Conservation (phyloP, 2,329 filamentous ascomycete genomes). For the Tolypocladium ophioglossoides region DNA sequence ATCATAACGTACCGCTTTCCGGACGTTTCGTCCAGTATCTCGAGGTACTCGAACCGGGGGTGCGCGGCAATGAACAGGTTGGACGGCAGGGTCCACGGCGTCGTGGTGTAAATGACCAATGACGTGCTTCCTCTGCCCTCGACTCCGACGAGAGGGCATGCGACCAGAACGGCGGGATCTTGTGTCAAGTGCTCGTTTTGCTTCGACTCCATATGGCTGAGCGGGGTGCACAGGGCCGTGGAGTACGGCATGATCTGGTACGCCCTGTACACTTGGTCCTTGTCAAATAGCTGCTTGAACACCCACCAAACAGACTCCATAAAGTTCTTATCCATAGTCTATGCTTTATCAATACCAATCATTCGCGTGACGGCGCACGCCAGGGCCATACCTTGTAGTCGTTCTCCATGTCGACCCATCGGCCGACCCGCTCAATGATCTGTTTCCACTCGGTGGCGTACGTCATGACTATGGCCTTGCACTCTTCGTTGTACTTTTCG, state of each 20-base stretch:
- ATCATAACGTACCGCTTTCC: conserved; percentile 79
- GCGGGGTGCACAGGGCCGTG: conserved; percentile 75
- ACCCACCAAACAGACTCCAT: conserved; percentile 98
- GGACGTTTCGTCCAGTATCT: conserved; percentile 72
- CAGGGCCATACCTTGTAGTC: conserved; percentile 67
- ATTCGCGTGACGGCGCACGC: too few species aligned
- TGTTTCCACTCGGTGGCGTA: conserved; percentile 78
- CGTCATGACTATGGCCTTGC: conserved; percentile 85
- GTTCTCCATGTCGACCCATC: conserved; percentile 97
- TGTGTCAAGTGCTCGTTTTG: conserved; percentile 93
- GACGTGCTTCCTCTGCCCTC: conserved; percentile 31
- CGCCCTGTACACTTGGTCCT: conserved; percentile 80
- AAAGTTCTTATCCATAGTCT: conserved; percentile 85
- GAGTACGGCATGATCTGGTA: conserved; percentile 94
- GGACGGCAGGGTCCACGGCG: conserved; percentile 75
- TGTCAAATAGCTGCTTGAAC: conserved; percentile 86
- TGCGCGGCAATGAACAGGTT: conserved; percentile 68
- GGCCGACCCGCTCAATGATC: conserved; percentile 78
- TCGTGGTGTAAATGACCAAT: conserved; percentile 71
- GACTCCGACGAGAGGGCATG: conserved; percentile 68
- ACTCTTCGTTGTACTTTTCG: conserved; percentile 84
- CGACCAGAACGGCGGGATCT: conserved; percentile 80
- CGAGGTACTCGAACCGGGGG: conserved; percentile 76
- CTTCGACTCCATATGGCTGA: conserved; percentile 88
- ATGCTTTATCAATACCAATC: neutral